These are phyloP conservation scores for Fusarium transvaalense DNA, from an alignment of 2,329 filamentous ascomycete species.

Conservation along the genomic window DNA sequence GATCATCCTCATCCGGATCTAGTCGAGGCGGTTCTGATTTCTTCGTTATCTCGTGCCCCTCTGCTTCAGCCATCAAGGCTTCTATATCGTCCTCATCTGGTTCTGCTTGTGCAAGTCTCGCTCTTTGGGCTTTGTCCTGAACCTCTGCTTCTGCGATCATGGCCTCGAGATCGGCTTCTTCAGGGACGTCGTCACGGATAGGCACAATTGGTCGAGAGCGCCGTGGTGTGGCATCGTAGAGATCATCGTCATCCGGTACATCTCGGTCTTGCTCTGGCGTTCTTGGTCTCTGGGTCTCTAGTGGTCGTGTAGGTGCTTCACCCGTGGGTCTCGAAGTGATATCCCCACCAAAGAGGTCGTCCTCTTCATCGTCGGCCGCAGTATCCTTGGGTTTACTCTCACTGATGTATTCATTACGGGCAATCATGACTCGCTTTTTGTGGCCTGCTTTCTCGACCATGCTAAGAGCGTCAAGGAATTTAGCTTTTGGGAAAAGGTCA, in stretches of 20 bases:
- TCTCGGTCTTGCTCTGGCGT: conserved; percentile 42
- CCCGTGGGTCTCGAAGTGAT: conserved; percentile 33
- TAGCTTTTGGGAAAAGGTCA: conserved; percentile 93
- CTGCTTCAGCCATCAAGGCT: conserved; percentile 65
- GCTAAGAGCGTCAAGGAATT: conserved; percentile 86
- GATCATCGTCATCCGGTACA: conserved; percentile 61
- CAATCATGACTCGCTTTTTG: conserved; percentile 79
- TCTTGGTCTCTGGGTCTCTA: conserved; percentile 48
- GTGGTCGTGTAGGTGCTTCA: conserved; percentile 55
- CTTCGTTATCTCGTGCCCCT: conserved; percentile 43
- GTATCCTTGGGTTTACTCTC: conserved; percentile 71
- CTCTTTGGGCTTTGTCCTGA: conserved; percentile 31
- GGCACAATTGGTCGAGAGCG: conserved; percentile 41
- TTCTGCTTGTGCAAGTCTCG: conserved; percentile 16
- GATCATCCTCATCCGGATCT: conserved; percentile 58
- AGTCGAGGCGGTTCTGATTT: conserved; percentile 23
- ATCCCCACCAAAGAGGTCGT: conserved; percentile 43
- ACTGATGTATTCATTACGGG: conserved; percentile 86
- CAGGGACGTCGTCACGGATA: conserved; percentile 48
- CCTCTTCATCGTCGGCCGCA: conserved; percentile 50
- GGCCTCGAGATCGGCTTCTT: conserved; percentile 66
- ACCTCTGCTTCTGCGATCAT: conserved; percentile 64
- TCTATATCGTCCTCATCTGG: conserved; percentile 64
- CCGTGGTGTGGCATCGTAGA: conserved; percentile 68
- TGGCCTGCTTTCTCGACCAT: conserved; percentile 97